Conservation (phyloP, 176 grass and related monocot genomes). For the Pontederia crassipes region DNA sequence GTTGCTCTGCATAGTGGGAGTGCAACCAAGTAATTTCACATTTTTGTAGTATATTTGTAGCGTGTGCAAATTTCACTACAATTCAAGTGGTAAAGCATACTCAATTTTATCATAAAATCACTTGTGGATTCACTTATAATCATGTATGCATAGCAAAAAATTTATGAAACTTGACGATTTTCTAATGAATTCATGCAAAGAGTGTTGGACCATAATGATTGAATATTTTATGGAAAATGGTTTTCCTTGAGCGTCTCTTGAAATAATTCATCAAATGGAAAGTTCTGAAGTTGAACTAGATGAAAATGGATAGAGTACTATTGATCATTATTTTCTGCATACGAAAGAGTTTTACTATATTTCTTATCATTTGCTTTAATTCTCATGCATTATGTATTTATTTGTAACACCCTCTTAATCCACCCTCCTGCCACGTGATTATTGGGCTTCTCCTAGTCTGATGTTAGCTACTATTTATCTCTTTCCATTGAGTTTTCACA, state of each 20-base stretch:
- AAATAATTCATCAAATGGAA: constrained; percentile 16
- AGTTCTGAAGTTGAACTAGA: constrained; percentile 5
- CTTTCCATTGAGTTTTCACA: no score
- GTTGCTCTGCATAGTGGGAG: constrained; percentile 3
- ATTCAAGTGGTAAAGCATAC: constrained; percentile 16
- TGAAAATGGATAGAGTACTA: no score
- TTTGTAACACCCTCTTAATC: no score
- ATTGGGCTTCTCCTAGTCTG: no score
- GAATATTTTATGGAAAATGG: constrained; percentile 12
- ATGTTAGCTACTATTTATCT: no score
- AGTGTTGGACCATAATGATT: constrained; percentile 24
- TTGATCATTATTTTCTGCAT: no score
- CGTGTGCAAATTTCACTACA: constrained; percentile 10
- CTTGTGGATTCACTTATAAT: constrained; percentile 20
- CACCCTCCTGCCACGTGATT: no score
- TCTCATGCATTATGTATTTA: no score
- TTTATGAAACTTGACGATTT: constrained; percentile 9
- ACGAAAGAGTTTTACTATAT: no score
- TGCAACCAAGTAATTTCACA: constrained; percentile 9
- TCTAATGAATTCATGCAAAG: constrained; percentile 1
- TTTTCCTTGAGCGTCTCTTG: constrained; percentile 6
- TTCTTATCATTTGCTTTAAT: no score
- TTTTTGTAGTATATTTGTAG: constrained; percentile 14
- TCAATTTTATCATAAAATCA: constrained; percentile 14
- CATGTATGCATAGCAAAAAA: constrained; percentile 19